Evolutionary conservation across 2,329 filamentous ascomycete species (phyloP).

Genomic region (Scedosporium minutisporum): DNA sequence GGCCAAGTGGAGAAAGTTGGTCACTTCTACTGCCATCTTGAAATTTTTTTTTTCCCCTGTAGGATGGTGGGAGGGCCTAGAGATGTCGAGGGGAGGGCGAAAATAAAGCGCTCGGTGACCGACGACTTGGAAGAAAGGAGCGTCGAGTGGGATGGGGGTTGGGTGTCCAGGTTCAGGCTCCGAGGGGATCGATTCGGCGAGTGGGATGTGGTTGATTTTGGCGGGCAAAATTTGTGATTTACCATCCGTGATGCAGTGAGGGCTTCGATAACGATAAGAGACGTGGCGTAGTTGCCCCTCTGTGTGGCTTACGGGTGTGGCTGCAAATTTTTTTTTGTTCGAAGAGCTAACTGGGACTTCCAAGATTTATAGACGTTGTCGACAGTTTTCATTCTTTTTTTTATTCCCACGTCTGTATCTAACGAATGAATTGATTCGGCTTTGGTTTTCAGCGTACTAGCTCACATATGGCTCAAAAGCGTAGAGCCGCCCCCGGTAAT

Average conservation of each 20-base stretch:
- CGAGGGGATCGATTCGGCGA: constrained; percentile 5
- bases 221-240: constrained; percentile 6
- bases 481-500: not conserved
- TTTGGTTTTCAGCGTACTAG: not conserved
- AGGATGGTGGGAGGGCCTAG: not conserved
- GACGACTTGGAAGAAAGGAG: not conserved
- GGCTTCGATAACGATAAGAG: constrained; percentile 12
- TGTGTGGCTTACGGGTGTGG: constrained; percentile 12
- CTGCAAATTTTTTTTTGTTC: not conserved
- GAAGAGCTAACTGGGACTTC: too few species aligned
- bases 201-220: constrained; percentile 8
- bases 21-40: constrained; percentile 64
- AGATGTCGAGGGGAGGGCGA: not conserved
- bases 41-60: constrained; percentile 6
- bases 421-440: not conserved
- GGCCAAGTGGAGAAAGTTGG: constrained; percentile 89
- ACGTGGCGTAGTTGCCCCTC: constrained; percentile 14
- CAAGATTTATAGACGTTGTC: not conserved
- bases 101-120: not conserved
- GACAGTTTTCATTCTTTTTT: not conserved
- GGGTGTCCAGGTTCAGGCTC: constrained; percentile 6
- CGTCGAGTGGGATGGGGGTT: not conserved
- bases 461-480: not conserved
- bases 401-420: not conserved
- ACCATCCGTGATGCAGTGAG: constrained; percentile 2